A percentile compares a stretch with the other conserved stretches of the same genome.
Evolutionary conservation across 768 basidiomycete species (phyloP).

Genomic region (Austroboletus eburneus): DNA sequence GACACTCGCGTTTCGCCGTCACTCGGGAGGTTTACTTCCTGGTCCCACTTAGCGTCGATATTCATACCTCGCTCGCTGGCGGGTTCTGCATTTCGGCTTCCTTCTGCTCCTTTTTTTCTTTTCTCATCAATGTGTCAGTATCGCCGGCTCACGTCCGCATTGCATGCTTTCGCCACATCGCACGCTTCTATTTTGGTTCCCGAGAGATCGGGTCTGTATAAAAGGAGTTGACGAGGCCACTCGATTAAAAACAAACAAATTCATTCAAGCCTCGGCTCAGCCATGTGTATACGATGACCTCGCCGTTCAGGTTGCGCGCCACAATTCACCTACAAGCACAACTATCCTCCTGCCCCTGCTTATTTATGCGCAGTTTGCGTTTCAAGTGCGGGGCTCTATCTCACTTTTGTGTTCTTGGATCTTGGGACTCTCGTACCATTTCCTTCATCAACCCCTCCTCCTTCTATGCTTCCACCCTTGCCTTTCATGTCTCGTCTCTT

Average conservation of each 20-base stretch:
- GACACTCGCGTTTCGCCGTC: slow-evolving; percentile 26
- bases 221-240: slow-evolving; percentile 34
- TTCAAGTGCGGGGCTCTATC: slow-evolving; percentile 24
- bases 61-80: slow-evolving; percentile 44
- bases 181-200: slow-evolving; percentile 33
- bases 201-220: slow-evolving; percentile 35
- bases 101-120: slow-evolving; percentile 19
- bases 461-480: slow-evolving; percentile 12
- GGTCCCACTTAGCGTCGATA: slow-evolving; percentile 35
- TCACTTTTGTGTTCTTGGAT: slow-evolving; percentile 40
- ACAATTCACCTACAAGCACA: slow-evolving; percentile 15
- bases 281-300: slow-evolving; percentile 31
- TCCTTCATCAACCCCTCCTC: slow-evolving; percentile 10
- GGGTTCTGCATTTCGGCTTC: slow-evolving; percentile 21
- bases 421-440: slow-evolving; percentile 33
- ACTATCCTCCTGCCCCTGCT: slow-evolving; percentile 25
- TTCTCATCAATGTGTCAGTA: slow-evolving; percentile 41
- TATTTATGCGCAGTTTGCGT: slow-evolving; percentile 31
- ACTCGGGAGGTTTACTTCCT: slow-evolving; percentile 27
- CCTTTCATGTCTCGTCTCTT: slow-evolving; percentile 19
- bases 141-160: slow-evolving; percentile 33
- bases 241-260: slow-evolving; percentile 25
- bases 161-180: slow-evolving; percentile 41
- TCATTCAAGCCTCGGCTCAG: slow-evolving; percentile 24
- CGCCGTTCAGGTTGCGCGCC: slow-evolving; percentile 23